Base-by-base conservation (phyloP, 768 basidiomycete genomes). In the Tulasnella sp. region DNA sequence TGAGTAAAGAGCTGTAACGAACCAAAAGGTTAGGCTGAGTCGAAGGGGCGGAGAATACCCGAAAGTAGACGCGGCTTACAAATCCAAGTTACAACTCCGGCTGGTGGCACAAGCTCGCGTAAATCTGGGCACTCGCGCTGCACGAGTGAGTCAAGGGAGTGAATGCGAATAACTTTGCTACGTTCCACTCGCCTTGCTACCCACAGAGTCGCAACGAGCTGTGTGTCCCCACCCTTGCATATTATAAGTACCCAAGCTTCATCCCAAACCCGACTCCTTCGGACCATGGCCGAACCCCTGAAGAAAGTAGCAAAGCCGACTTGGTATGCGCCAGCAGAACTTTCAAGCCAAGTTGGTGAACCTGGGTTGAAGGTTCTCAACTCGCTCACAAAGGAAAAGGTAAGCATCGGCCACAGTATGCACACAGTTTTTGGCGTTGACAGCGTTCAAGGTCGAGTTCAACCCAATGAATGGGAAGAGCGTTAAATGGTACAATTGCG, bases 401-500 rank as follows among this genome's bases (percentile, higher is more conserved):
- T 90, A 60, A 60, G 71, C 35, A 25, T 14, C 35, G 1, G 15
- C 6, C 36, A 14, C 45, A 4, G 14, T 45, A 6, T 45, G 17
- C 19, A 21, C 5, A 27, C 2, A 49, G 11, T 17, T 0, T 23
- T 31, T 54, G 27, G 12, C 21, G 27, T 1, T 52, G 17, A 11
- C 17, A 29, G 32, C 36, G 36, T 25, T 49, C 8, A 65, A 92
- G 88, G 83, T 79, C 51, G 83, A 84, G 59, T 91, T 94, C 63
- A 70, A 84, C 35, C 81, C 90, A 5, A 61, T 59, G 35, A 60
- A 67, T 59, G 69, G 83, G 0, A 76, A 78, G 1, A 78, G 78
- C 62, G 81, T 94, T n/a, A 92, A 93, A 64, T 98, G 93, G 93
- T 98, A 99, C 68, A 97, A 96, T 68, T 99, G 96, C 66, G 94